phyloP scores from a whole-genome alignment of 2,329 filamentous ascomycete species.

The Monosporascus cannonballus region DNA sequence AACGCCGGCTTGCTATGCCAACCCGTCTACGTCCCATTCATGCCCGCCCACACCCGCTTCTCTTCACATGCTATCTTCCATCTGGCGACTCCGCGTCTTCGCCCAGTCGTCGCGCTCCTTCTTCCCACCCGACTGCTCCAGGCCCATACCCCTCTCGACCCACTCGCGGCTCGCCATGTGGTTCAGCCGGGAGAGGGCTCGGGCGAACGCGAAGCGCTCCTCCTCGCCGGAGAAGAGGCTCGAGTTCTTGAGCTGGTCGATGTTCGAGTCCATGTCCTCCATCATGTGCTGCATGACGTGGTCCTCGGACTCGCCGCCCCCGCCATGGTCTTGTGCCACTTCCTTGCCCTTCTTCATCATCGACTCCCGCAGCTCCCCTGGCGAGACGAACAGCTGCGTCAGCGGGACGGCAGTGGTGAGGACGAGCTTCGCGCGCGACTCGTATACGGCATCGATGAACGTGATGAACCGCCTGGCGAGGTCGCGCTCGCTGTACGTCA shows the following conservation, averaged over 20 bases:
- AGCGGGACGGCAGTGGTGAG: constrained; percentile 84
- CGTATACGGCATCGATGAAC: constrained; percentile 94
- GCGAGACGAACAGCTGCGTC: constrained; percentile 76
- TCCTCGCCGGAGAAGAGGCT: constrained; percentile 91
- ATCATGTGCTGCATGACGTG: constrained; percentile 74
- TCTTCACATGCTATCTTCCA: constrained; percentile 59
- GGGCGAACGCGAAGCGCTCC: constrained; percentile 91
- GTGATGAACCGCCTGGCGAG: constrained; percentile 92
- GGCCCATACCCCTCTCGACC: constrained; percentile 75
- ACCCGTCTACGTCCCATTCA: not conserved
- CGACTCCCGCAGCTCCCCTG: constrained; percentile 59
- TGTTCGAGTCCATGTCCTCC: constrained; percentile 82
- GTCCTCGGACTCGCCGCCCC: constrained; percentile 39
- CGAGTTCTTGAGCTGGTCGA: constrained; percentile 76
- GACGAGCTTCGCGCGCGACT: constrained; percentile 87
- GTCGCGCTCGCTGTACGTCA: constrained; percentile 82
- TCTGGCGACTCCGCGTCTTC: constrained; percentile 59
- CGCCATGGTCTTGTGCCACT: constrained; percentile 27
- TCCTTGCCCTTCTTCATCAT: constrained; percentile 40
- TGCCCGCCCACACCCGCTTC: not conserved
- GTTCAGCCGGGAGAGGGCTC: constrained; percentile 74
- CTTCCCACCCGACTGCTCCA: constrained; percentile 60
- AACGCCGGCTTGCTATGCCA: not conserved
- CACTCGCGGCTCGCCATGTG: constrained; percentile 96
- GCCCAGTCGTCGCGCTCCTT: constrained; percentile 59